phyloP scores from a whole-genome alignment of 2,329 filamentous ascomycete genomes.

The Decorospora gaudefroyi region DNA sequence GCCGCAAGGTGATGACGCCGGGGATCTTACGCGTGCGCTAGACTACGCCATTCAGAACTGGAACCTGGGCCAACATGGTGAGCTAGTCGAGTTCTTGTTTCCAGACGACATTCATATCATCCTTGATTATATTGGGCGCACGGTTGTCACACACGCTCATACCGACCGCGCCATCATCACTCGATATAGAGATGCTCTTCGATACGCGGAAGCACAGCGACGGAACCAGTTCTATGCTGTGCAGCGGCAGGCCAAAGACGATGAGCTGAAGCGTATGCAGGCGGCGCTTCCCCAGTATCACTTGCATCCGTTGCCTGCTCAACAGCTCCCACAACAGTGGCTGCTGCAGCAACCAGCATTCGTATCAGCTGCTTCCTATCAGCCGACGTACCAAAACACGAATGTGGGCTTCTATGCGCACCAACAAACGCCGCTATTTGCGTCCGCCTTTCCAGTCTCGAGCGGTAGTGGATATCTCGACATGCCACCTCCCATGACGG shows the following conservation, averaged over 20 bases:
- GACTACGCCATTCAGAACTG: constrained; percentile 18
- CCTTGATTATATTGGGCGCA: constrained; percentile 15
- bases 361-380: neutral
- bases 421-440: neutral
- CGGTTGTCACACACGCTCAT: neutral
- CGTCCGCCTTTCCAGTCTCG: neutral
- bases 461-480: neutral
- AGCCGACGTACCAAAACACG: neutral
- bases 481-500: neutral
- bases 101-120: constrained; percentile 28
- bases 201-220: neutral
- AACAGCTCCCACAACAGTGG: neutral
- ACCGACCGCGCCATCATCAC: constrained; percentile 5
- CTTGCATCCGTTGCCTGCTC: neutral
- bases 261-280: neutral
- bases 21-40: constrained; percentile 35
- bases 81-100: constrained; percentile 17
- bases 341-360: neutral
- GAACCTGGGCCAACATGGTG: constrained; percentile 2
- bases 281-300: neutral
- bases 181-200: neutral
- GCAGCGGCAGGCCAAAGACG: neutral
- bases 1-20: constrained; percentile 25
- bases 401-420: neutral
- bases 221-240: neutral